Evolutionary conservation across 208 protist genomes (phyloP).

Genomic region (Giardia duodenalis): DNA sequence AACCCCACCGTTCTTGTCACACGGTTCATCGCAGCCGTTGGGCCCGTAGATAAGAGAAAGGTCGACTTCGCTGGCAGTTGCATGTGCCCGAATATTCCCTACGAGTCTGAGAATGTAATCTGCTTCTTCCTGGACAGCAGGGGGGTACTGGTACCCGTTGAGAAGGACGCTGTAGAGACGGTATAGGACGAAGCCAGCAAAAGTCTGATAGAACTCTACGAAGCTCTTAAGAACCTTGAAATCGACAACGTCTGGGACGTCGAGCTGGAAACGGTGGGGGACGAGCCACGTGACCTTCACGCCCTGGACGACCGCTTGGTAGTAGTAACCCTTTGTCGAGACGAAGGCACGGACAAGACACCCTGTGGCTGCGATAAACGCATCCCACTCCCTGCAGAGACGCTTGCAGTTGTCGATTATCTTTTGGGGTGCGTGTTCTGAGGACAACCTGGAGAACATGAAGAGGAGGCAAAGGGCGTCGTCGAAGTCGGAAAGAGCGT

Average conservation of each 20-base stretch:
- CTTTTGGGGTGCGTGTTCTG: constrained; percentile 30
- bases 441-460: constrained; percentile 63
- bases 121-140: neutral
- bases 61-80: neutral
- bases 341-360: constrained; percentile 78
- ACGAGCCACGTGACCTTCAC: constrained; percentile 81
- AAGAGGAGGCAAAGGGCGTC: constrained; percentile 78
- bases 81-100: neutral
- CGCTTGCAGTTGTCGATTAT: constrained; percentile 56
- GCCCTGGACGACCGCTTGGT: constrained; percentile 77
- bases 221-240: constrained; percentile 80
- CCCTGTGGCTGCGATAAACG: constrained; percentile 61
- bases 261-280: constrained; percentile 81
- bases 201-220: constrained; percentile 80
- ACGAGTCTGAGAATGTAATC: neutral
- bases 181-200: constrained; percentile 83
- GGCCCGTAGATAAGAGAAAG: neutral
- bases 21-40: neutral
- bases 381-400: constrained; percentile 57
- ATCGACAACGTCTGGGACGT: constrained; percentile 63
- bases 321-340: constrained; percentile 93
- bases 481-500: constrained; percentile 80
- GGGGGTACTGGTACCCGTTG: constrained; percentile 2
- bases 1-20: neutral
- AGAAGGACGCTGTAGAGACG: constrained; percentile 62